These are phyloP conservation scores for Piedraia hortae DNA, from an alignment of 2,329 filamentous ascomycete species.

Conservation along the genomic window DNA sequence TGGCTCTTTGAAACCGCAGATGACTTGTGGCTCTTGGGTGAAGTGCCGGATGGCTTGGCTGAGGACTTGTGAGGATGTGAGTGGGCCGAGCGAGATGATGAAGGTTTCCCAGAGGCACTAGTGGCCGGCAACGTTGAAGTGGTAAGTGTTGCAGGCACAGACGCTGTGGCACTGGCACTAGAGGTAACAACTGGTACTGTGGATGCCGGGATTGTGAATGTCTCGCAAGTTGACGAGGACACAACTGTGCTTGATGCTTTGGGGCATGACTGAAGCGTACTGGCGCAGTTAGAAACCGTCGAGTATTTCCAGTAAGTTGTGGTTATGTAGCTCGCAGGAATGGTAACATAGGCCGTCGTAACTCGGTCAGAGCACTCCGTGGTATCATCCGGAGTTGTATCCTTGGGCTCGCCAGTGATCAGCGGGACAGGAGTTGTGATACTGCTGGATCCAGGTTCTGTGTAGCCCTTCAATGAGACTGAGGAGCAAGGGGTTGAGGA, in stretches of 20 bases:
- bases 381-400: not conserved
- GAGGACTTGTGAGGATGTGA: too few relatives aligned
- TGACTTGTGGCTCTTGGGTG: too few relatives aligned
- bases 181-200: not conserved
- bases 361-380: not conserved
- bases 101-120: too few relatives aligned
- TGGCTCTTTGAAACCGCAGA: too few relatives aligned
- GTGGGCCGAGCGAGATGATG: too few relatives aligned
- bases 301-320: not conserved
- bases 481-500: not conserved
- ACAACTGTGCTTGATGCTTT: not conserved
- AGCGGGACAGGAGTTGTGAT: not conserved
- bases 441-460: not conserved
- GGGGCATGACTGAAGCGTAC: not conserved
- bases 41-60: too few relatives aligned
- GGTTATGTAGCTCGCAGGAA: conserved; percentile 1
- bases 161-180: not conserved
- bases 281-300: not conserved
- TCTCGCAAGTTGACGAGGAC: conserved; percentile 1
- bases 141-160: not conserved
- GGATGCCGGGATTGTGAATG: conserved; percentile 1
- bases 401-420: not conserved
- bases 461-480: not conserved
- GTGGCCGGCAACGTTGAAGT: conserved; percentile 1
- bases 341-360: not conserved